Evolutionary conservation across 2,329 filamentous ascomycete species (phyloP).

Genomic region (Gyromitra esculenta): DNA sequence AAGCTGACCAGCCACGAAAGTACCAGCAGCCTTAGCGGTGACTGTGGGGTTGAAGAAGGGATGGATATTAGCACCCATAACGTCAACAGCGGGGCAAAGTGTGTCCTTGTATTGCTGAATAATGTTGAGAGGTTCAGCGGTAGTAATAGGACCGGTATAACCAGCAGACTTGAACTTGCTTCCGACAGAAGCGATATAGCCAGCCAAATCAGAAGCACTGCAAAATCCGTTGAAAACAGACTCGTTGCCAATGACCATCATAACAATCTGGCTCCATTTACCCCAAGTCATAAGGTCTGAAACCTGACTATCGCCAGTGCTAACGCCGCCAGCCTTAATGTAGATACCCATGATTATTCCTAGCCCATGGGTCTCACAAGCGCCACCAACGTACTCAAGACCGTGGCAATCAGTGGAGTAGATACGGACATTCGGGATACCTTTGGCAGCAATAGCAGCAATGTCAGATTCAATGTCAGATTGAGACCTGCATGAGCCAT

Average conservation of each 20-base stretch:
- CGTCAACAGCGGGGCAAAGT: slow-evolving; percentile 79
- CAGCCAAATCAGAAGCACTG: slow-evolving; percentile 71
- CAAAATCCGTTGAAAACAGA: slow-evolving; percentile 79
- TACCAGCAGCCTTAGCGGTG: slow-evolving; percentile 72
- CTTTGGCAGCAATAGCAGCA: slow-evolving; percentile 69
- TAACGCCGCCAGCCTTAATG: slow-evolving; percentile 72
- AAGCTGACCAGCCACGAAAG: slow-evolving; percentile 79
- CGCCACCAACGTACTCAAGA: slow-evolving; percentile 77
- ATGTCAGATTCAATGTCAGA: slow-evolving; percentile 71
- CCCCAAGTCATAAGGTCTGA: slow-evolving; percentile 75
- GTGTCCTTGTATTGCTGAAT: slow-evolving; percentile 71
- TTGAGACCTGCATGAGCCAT: slow-evolving; percentile 71
- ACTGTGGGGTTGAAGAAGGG: slow-evolving; percentile 87
- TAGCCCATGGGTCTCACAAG: slow-evolving; percentile 73
- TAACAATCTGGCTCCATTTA: slow-evolving; percentile 78
- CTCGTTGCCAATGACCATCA: slow-evolving; percentile 92
- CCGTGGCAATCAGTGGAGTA: slow-evolving; percentile 93
- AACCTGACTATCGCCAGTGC: slow-evolving; percentile 75
- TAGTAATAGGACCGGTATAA: slow-evolving; percentile 80
- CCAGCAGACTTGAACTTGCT: slow-evolving; percentile 70
- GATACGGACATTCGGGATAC: slow-evolving; percentile 78
- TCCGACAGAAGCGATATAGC: slow-evolving; percentile 76
- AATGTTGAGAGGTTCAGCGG: slow-evolving; percentile 83
- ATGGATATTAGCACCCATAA: slow-evolving; percentile 87
- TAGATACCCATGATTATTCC: slow-evolving; percentile 89